phyloP scores from a whole-genome alignment of 1,139 yeast genomes.

The Kazachstania sp. region DNA sequence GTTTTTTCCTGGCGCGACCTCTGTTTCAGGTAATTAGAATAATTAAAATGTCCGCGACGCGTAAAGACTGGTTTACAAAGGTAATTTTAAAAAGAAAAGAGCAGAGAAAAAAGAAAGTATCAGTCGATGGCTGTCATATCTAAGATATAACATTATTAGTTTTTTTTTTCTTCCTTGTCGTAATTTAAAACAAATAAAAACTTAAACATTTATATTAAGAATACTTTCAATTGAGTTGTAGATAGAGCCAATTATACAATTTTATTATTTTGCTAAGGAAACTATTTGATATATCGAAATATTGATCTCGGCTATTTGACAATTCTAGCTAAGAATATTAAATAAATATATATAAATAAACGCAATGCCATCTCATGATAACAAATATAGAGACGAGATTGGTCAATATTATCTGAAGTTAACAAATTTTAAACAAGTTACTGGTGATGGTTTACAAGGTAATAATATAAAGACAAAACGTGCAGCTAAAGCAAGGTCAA shows the following conservation, averaged over 20 bases:
- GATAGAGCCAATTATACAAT: too few species aligned
- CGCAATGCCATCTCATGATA: neutral
- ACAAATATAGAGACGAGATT: slow-evolving; percentile 10
- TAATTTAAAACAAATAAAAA: neutral
- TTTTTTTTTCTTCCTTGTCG: too few species aligned
- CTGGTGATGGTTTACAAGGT: slow-evolving; percentile 1
- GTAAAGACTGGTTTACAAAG: neutral
- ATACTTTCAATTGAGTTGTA: too few species aligned
- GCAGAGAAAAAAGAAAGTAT: neutral
- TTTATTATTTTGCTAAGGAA: neutral
- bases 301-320: neutral
- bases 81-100: too few species aligned
- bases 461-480: slow-evolving; percentile 3
- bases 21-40: too few species aligned
- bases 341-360: neutral
- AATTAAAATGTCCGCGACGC: neutral
- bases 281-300: neutral
- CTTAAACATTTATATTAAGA: neutral
- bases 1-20: too few species aligned
- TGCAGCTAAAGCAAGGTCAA: slow-evolving; percentile 13
- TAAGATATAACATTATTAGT: neutral
- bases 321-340: neutral
- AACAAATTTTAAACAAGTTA: slow-evolving; percentile 5
- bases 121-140: neutral
- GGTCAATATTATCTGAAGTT: slow-evolving; percentile 11